Percentiles rank a stretch among this genome's conserved stretches.
Conservation (phyloP, 2,329 filamentous ascomycete genomes). For the Tolypocladium nubicola region DNA sequence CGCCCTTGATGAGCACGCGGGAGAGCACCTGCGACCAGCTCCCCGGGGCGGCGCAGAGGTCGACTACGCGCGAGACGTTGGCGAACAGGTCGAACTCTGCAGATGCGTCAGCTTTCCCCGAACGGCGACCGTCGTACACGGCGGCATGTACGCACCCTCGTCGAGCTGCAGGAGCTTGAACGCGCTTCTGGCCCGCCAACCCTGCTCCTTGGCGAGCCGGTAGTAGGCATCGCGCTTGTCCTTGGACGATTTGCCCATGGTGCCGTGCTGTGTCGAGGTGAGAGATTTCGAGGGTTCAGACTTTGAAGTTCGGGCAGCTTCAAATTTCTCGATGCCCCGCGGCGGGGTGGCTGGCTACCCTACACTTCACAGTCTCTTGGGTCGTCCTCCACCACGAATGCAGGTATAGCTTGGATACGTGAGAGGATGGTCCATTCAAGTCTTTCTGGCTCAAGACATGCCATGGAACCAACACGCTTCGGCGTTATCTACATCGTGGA, state of each 20-base stretch:
- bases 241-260: constrained; percentile 94
- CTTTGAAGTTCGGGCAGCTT: not conserved
- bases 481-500: not conserved
- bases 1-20: constrained; percentile 83
- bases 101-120: constrained; percentile 18
- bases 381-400: too few relatives aligned
- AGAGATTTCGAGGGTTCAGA: not conserved
- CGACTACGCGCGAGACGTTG: constrained; percentile 83
- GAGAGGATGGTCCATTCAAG: too few relatives aligned
- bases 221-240: constrained; percentile 99
- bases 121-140: too few relatives aligned
- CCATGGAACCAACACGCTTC: too few relatives aligned
- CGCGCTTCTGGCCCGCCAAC: constrained; percentile 90
- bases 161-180: constrained; percentile 97
- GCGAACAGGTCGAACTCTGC: constrained; percentile 89
- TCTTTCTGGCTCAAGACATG: too few relatives aligned
- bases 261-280: constrained; percentile 5
- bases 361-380: not conserved
- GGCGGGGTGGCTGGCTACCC: not conserved
- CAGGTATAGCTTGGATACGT: too few relatives aligned
- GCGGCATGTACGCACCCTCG: constrained; percentile 38
- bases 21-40: constrained; percentile 98
- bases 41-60: constrained; percentile 89
- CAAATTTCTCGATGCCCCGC: not conserved
- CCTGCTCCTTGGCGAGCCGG: constrained; percentile 94